Base-by-base conservation (phyloP, 345 rosid species). In the Syzygium oleosum region DNA sequence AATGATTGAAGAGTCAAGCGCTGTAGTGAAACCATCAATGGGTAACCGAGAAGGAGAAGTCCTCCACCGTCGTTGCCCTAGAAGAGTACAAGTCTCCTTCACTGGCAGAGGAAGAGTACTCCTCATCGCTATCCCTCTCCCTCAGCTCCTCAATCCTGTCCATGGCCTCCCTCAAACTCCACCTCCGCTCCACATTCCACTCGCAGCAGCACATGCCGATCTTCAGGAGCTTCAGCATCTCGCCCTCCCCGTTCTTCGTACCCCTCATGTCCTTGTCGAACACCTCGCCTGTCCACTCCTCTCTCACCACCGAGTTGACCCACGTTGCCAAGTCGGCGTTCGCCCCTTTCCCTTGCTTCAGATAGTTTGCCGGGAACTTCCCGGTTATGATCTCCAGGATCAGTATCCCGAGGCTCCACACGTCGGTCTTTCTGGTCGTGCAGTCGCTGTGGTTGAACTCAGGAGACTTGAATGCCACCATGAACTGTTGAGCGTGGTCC, bases 401-500 rank as follows among this genome's bases (percentile, higher is more conserved):
- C 4, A 97, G 92, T n/a, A 96, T 95, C n/a, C 98, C 99, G 0
- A 96, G 95, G 85, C 96, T 95, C 99, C 99, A 97, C 11, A 97
- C 97, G 38, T 95, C 98, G 0, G 98, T 93, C 92, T 91, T 95
- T 31, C 92, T 91, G 1, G 96, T 92, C 3, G 92, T 90, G 27
- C 94, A 84, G 53, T 92, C 93, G 1, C 84, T 87, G 85, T 92
- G 92, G 84, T 87, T 90, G 94, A 90, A 95, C 88, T 97, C 98
- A 0, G 98, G 99, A 41, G 98, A 94, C 92, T 93, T 95, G 90
- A 91, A 97, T 49, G 97, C 96, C 78, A 92, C 96, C 96, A 95
- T 93, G 88, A 91, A 89, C 38, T 92, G 91, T 34, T 94, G 98
- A 0, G 98, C 96, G 8, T 96, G 98, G 13, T 93, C 95, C 89